Base-by-base conservation (phyloP, 192 early-diverging fungal genomes). In the Allomyces javanicus region DNA sequence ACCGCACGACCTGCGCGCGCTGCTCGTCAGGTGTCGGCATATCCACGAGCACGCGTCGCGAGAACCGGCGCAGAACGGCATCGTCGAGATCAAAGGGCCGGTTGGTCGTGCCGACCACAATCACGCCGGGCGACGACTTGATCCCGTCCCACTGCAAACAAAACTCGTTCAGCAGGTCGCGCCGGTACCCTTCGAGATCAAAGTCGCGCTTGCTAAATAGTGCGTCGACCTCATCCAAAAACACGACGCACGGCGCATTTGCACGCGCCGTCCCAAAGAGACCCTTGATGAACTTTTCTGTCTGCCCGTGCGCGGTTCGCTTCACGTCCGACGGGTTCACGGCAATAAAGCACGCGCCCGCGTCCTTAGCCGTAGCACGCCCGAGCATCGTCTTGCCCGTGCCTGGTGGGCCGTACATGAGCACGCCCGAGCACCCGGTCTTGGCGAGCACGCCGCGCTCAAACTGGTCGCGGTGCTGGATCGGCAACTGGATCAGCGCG, bases 141-240 rank as follows among this genome's bases (percentile, higher is more conserved):
- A 91, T 72, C 6, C 93, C 93, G 69, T 96, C 93, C 92, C 95
- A 98, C 72, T 98, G 94, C 19, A 85, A 81, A 93, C 96, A 96
- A 67, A 98, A 93, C 75, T 97, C 90, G 65, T 94, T 94, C 71
- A 94, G 78, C 2, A 88, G 85, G 71, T 93, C 89, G 62, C 84
- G 84, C 61, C 85, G 85, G 73, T 76, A 84, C 33, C 82, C 77
- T 65, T 79, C 84, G 2, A 77, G 73, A 23, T 76, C 76, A 14
- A 76, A 75, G 61, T 83, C 74, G 44, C 91, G 79, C 14, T 84
- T 76, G 19, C 86, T 78, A 77, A 97, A 91, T 44, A 97, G 72
- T 25, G 91, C 89, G 66, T 97, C 94, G 0, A 96, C 88, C 69
- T 96, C 95, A 71, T 98, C 95, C 66, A 98, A 72, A 67, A 96